Evolutionary conservation across 2,329 filamentous ascomycete genomes (phyloP).

Genomic region (Cladobotryum mycophilum): DNA sequence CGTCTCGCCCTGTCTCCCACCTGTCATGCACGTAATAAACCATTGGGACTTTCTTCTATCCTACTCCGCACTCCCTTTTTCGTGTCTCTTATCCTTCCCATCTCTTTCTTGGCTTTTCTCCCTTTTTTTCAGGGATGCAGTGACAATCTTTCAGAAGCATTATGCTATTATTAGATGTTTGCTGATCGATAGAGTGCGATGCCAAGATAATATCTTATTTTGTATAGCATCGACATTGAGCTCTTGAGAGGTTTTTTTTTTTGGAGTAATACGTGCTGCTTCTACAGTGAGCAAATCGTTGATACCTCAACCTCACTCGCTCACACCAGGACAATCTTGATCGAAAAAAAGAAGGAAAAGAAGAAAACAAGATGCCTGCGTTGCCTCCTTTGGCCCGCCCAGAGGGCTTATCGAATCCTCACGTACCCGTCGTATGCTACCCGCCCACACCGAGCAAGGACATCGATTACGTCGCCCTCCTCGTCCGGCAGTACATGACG

Average conservation of each 20-base stretch:
- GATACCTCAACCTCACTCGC: too few species aligned
- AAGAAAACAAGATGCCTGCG: slow-evolving; percentile 4
- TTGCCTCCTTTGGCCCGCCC: slow-evolving; percentile 5
- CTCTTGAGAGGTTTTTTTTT: too few species aligned
- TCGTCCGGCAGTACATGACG: slow-evolving; percentile 3
- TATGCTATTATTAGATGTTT: neutral
- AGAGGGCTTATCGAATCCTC: neutral
- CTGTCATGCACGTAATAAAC: too few species aligned
- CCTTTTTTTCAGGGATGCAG: neutral
- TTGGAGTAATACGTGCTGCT: too few species aligned
- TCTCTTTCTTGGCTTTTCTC: neutral
- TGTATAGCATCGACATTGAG: too few species aligned
- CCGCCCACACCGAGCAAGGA: neutral
- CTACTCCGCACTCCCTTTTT: neutral
- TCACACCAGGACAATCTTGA: too few species aligned
- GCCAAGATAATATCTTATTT: too few species aligned
- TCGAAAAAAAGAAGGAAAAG: too few species aligned
- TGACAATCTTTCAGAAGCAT: neutral
- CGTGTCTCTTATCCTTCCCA: neutral
- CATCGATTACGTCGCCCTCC: neutral
- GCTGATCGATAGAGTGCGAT: neutral
- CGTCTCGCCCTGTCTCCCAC: too few species aligned
- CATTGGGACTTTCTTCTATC: neutral
- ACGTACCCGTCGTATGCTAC: neutral
- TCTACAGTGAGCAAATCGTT: too few species aligned